These are phyloP conservation scores for Tripterygium wilfordii DNA, from an alignment of 177 flowering plant species.

Conservation along the genomic window DNA sequence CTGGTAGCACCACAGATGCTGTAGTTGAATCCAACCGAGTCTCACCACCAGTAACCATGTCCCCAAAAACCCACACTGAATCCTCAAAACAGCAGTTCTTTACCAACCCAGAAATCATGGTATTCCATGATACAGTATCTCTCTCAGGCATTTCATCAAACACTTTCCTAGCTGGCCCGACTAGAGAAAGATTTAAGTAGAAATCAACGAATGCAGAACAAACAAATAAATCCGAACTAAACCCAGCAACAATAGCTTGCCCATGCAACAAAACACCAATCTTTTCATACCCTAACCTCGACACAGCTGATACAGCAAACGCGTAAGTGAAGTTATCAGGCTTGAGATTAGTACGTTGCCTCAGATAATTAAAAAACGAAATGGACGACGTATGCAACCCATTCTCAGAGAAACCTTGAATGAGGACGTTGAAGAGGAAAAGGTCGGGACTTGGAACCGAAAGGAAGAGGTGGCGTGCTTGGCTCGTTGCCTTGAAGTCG, in stretches of 20 bases:
- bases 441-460: slow-evolving; percentile 51
- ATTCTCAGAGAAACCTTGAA: slow-evolving; percentile 43
- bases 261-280: slow-evolving; percentile 55
- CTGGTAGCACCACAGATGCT: slow-evolving; percentile 58
- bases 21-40: slow-evolving; percentile 53
- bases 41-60: slow-evolving; percentile 43
- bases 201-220: slow-evolving; percentile 56
- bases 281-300: slow-evolving; percentile 16
- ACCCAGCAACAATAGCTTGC: slow-evolving; percentile 57
- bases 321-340: slow-evolving; percentile 74
- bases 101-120: slow-evolving; percentile 79
- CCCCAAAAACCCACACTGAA: slow-evolving; percentile 40
- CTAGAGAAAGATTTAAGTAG: slow-evolving; percentile 39
- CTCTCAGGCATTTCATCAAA: slow-evolving; percentile 58
- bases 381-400: slow-evolving; percentile 31
- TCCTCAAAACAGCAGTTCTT: slow-evolving; percentile 41
- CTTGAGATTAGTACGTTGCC: slow-evolving; percentile 23
- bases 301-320: slow-evolving; percentile 38
- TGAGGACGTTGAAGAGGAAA: slow-evolving; percentile 72
- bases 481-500: slow-evolving; percentile 35
- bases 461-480: slow-evolving; percentile 54
- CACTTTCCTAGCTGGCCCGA: slow-evolving; percentile 49
- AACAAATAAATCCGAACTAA: slow-evolving; percentile 48
- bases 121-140: slow-evolving; percentile 80
- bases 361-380: slow-evolving; percentile 38